Evolutionary conservation across 2,329 filamentous ascomycete genomes (phyloP), one percentile per base, ranked within the genome.

Genomic region (Colletotrichum caudatum): DNA sequence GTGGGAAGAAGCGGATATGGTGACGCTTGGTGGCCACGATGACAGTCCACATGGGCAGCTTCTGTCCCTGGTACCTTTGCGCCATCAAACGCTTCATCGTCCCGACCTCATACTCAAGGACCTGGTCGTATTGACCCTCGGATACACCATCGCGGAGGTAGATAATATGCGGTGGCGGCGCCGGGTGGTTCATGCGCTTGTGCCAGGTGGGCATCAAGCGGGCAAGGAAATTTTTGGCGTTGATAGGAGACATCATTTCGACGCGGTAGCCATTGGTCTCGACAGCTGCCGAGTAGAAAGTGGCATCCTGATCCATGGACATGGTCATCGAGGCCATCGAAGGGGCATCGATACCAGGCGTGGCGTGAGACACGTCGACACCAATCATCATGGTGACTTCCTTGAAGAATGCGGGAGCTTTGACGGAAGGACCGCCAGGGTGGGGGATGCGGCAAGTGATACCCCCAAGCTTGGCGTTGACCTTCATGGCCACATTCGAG

Each of bases 131-230:
- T 78, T 98, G 93, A 0, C 93, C 93, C 76, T 97, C 94, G 0
- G 92, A 92, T 0, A 98, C 94, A 75, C 96, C 96, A 76, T 99
- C 96, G 23, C 96, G 93, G 81, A 98, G 92, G 82, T 97, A 98
- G 76, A 97, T 93, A 67, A 99, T 86, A 48, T 95, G 90, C n/a
- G 87, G 76, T 0, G 95, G 95, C 0, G 78, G 73, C 1, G 64
- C 71, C 0, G 62, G 66, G 1, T 75, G 72, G n/a, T 88, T 87
- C 2, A 82, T 81, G 26, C 86, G 86, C 64, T 88, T 83, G 20
- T 82, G 84, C 93, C 95, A 98, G 54, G 87, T 81, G 26, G 83
- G 82, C 9, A 92, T 81, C 3, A 97, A 84, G 7, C 87, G 87
- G 0, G 86, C 83, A 33, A 98, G 86, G 79, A 95, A 90, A 18